Conservation (phyloP, 345 rosid genomes). For the Clarkia xantiana region DNA sequence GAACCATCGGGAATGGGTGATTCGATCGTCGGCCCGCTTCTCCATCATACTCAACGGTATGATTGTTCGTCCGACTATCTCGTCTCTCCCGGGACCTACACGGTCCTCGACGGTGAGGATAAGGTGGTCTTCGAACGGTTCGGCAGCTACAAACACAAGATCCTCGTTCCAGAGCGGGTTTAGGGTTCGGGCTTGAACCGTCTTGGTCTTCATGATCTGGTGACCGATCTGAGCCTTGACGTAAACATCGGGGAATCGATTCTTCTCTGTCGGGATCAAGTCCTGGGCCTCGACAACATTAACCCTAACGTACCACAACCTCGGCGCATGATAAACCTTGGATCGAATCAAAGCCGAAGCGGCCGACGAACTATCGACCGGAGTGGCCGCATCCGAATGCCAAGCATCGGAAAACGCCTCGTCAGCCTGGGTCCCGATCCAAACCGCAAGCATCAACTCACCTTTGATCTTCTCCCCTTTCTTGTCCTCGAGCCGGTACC, state of each 20-base stretch:
- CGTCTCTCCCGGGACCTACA: slow-evolving; percentile 75
- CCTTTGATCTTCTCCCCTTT: slow-evolving; percentile 76
- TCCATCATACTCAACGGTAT: slow-evolving; percentile 54
- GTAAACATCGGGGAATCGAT: slow-evolving; percentile 73
- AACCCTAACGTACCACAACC: slow-evolving; percentile 86
- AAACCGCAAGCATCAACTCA: slow-evolving; percentile 90
- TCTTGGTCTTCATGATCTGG: slow-evolving; percentile 66
- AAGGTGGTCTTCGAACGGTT: slow-evolving; percentile 83
- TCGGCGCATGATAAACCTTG: slow-evolving; percentile 89
- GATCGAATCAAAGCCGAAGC: slow-evolving; percentile 53
- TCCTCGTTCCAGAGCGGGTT: slow-evolving; percentile 96
- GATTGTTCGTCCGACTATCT: slow-evolving; percentile 55
- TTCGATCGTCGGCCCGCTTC: slow-evolving; percentile 68
- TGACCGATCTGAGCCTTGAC: slow-evolving; percentile 68
- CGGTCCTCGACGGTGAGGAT: slow-evolving; percentile 73
- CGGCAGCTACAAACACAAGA: slow-evolving; percentile 79
- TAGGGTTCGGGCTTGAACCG: slow-evolving; percentile 57
- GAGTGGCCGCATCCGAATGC: slow-evolving; percentile 94
- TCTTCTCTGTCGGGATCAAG: slow-evolving; percentile 55
- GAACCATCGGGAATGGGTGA: slow-evolving; percentile 73
- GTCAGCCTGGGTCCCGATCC: slow-evolving; percentile 99
- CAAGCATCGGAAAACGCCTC: slow-evolving; percentile 97
- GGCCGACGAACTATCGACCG: slow-evolving; percentile 49
- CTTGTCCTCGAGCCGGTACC: slow-evolving; percentile 85
- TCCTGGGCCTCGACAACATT: slow-evolving; percentile 92